phyloP scores from a whole-genome alignment of 495 filamentous ascomycete genomes.

The Saxophila tyrrhenica region DNA sequence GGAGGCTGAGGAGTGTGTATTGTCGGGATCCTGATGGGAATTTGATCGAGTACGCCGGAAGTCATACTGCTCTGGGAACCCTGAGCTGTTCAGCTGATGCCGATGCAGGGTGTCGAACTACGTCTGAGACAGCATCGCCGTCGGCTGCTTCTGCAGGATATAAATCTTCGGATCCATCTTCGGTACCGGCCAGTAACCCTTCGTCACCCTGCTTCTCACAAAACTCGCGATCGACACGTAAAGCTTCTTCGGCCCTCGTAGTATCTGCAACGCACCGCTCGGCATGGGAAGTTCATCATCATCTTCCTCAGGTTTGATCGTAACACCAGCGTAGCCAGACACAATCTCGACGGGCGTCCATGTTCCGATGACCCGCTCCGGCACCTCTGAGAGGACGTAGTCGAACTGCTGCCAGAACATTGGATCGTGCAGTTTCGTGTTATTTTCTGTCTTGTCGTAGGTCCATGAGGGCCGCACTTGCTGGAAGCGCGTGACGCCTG shows the following conservation, averaged over 20 bases:
- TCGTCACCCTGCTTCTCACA: conserved; percentile 8
- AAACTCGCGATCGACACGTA: conserved; percentile 27
- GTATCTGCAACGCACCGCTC: neutral
- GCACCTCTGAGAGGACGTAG: conserved; percentile 65
- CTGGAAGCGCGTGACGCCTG: conserved; percentile 81
- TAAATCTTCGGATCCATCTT: conserved; percentile 47
- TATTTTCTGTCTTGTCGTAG: conserved; percentile 59
- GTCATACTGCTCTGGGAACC: neutral
- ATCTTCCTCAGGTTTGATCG: conserved; percentile 44
- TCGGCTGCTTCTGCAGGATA: conserved; percentile 15
- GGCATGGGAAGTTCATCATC: conserved; percentile 7
- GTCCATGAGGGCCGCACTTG: conserved; percentile 39
- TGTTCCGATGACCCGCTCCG: conserved; percentile 43
- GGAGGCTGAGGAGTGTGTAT: conserved; percentile 43
- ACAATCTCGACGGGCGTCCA: conserved; percentile 66
- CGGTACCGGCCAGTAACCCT: conserved; percentile 36
- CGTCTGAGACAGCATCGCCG: conserved; percentile 1
- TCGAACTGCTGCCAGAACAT: conserved; percentile 75
- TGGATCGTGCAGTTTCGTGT: conserved; percentile 41
- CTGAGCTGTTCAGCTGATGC: neutral
- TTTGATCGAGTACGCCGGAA: conserved; percentile 44
- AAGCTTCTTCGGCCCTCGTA: conserved; percentile 32
- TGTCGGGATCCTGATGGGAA: conserved; percentile 47
- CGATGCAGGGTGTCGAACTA: conserved; percentile 15
- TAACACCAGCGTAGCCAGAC: conserved; percentile 57